Conservation (phyloP, 140 eudicot genomes). For the Flaveria floridana region DNA sequence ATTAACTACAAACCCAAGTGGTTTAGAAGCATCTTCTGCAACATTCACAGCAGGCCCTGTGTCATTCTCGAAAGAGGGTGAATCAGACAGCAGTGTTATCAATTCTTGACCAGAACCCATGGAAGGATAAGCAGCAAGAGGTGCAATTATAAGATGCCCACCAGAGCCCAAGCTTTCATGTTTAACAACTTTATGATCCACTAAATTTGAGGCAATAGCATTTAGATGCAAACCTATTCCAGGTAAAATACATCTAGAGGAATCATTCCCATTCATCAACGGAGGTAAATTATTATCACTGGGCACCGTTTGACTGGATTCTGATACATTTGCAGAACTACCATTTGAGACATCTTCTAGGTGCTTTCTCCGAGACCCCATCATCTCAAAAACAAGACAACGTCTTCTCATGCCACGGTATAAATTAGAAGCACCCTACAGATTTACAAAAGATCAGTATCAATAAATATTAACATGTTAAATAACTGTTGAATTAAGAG, state of each 20-base stretch:
- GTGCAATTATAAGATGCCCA: slow-evolving; percentile 45
- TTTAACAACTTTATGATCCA: slow-evolving; percentile 46
- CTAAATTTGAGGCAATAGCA: slow-evolving; percentile 73
- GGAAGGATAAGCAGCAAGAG: slow-evolving; percentile 42
- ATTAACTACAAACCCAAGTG: slow-evolving; percentile 37
- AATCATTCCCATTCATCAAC: slow-evolving; percentile 39
- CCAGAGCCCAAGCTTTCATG: slow-evolving; percentile 49
- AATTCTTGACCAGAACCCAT: slow-evolving; percentile 39
- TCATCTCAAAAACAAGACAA: slow-evolving; percentile 77
- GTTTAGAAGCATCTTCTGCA: slow-evolving; percentile 55
- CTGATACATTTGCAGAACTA: slow-evolving; percentile 34
- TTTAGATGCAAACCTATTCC: slow-evolving; percentile 93
- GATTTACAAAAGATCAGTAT: slow-evolving; percentile 3
- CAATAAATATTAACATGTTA: neutral
- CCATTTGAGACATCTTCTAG: slow-evolving; percentile 34
- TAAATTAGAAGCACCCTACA: slow-evolving; percentile 55
- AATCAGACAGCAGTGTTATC: neutral
- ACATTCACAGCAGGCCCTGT: slow-evolving; percentile 18
- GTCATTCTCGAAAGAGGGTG: slow-evolving; percentile 40
- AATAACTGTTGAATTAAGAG: neutral
- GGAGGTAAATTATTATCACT: slow-evolving; percentile 35
- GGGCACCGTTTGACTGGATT: slow-evolving; percentile 34
- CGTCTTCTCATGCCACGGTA: slow-evolving; percentile 79
- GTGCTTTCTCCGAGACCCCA: slow-evolving; percentile 57
- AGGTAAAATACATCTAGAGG: slow-evolving; percentile 54